Percentiles rank a stretch among this genome's conserved stretches.
Conservation (phyloP, 2,329 filamentous ascomycete genomes). For the Fusarium protoensiforme region DNA sequence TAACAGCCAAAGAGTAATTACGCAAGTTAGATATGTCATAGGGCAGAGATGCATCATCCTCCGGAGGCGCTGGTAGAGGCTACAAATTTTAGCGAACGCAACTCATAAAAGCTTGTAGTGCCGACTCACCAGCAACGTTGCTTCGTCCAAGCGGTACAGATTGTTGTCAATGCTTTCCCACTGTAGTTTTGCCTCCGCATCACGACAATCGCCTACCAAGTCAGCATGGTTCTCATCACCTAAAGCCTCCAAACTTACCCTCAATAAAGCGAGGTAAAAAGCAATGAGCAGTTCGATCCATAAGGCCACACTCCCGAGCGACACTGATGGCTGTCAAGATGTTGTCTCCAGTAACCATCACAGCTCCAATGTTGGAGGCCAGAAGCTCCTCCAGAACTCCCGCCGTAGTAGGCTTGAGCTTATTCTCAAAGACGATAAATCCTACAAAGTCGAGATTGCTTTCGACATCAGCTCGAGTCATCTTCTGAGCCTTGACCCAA, state of each 20-base stretch:
- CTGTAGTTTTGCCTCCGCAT: conserved; percentile 76
- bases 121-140: conserved; percentile 72
- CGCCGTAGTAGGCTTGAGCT: conserved; percentile 88
- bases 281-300: conserved; percentile 85
- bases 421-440: conserved; percentile 99
- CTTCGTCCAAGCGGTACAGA: conserved; percentile 79
- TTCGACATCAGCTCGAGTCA: conserved; percentile 88
- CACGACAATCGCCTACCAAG: conserved; percentile 72
- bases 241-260: conserved; percentile 56
- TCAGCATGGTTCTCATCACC: conserved; percentile 13
- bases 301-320: conserved; percentile 86
- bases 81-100: conserved; percentile 47
- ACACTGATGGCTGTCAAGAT: conserved; percentile 97
- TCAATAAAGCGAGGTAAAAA: conserved; percentile 91
- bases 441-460: conserved; percentile 86
- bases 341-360: conserved; percentile 99
- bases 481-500: conserved; percentile 95
- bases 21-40: conserved; percentile 84
- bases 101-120: not conserved
- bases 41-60: conserved; percentile 84
- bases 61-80: conserved; percentile 76
- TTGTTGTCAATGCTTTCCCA: conserved; percentile 98
- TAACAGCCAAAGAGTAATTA: conserved; percentile 90
- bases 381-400: conserved; percentile 84
- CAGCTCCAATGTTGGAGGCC: conserved; percentile 83